Conservation (phyloP, 768 basidiomycete genomes). For the Mycena sanguinolenta region DNA sequence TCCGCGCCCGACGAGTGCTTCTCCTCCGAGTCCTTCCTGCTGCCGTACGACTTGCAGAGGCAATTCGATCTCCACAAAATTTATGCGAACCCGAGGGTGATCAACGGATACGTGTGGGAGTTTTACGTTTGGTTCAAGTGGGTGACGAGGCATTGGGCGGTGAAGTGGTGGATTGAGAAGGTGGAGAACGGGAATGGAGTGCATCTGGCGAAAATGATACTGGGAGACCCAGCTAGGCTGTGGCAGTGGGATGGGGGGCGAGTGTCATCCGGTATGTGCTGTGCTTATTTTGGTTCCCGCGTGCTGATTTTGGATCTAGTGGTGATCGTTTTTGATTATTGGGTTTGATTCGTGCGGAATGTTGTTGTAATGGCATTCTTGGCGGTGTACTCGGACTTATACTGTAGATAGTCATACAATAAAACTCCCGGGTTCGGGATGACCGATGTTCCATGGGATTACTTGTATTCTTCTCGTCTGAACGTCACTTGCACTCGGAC, state of each 20-base stretch:
- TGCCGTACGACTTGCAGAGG: slow-evolving; percentile 51
- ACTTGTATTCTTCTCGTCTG: too few relatives aligned
- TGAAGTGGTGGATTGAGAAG: slow-evolving; percentile 50
- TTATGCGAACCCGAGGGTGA: slow-evolving; percentile 53
- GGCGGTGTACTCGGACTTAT: too few relatives aligned
- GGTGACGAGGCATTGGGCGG: slow-evolving; percentile 51
- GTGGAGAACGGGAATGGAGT: slow-evolving; percentile 5
- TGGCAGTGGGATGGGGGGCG: slow-evolving; percentile 22
- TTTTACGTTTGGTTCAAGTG: slow-evolving; percentile 51
- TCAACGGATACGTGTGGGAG: slow-evolving; percentile 51
- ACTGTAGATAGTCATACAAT: too few relatives aligned
- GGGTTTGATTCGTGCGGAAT: too few relatives aligned
- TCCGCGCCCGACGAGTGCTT: slow-evolving; percentile 43
- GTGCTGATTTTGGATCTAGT: too few relatives aligned
- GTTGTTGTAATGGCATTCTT: too few relatives aligned
- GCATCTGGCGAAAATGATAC: not conserved
- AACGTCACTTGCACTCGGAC: too few relatives aligned
- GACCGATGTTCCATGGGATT: too few relatives aligned
- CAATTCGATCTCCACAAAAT: slow-evolving; percentile 42
- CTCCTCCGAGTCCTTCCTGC: slow-evolving; percentile 54
- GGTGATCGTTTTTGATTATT: too few relatives aligned
- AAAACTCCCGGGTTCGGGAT: too few relatives aligned
- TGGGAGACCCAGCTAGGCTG: not conserved
- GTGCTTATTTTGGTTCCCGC: too few relatives aligned
- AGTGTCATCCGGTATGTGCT: slow-evolving; percentile 21